A percentile compares a stretch with the other conserved stretches of the same genome.
phyloP scores from a whole-genome alignment of 148 eudicot genomes.

The Camellia lanceoleosa region DNA sequence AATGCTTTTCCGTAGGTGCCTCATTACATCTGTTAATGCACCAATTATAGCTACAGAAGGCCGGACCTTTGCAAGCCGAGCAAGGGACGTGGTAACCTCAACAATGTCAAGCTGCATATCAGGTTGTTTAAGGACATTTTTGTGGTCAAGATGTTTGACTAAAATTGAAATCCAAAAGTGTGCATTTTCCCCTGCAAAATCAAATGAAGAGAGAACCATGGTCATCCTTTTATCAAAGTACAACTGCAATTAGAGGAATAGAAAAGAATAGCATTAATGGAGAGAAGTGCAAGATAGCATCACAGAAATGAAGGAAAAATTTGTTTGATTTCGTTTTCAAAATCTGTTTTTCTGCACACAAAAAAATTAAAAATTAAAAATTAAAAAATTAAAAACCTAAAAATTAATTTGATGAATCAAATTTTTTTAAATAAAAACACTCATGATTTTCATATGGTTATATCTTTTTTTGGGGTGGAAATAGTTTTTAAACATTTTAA shows the following conservation, averaged over 20 bases:
- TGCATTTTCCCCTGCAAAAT: conserved; percentile 68
- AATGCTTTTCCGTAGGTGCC: conserved; percentile 92
- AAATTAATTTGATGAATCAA: no score
- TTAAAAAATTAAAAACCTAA: no score
- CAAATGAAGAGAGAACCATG: conserved; percentile 11
- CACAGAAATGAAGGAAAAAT: conserved; percentile 15
- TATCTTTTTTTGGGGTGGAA: no score
- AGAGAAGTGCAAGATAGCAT: background rate
- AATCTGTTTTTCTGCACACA: no score
- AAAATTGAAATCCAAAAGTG: conserved; percentile 74
- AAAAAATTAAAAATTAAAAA: no score
- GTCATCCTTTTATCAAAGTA: conserved; percentile 9
- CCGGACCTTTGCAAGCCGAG: conserved; percentile 57
- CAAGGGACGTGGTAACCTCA: conserved; percentile 66
- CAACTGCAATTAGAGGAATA: background rate
- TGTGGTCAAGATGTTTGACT: conserved; percentile 95
- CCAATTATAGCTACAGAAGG: conserved; percentile 77
- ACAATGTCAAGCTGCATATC: conserved; percentile 87
- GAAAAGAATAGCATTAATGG: background rate
- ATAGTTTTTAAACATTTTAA: no score
- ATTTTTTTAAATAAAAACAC: no score
- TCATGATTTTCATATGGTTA: no score
- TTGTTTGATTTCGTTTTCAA: conserved; percentile 70
- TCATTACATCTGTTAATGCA: conserved; percentile 79
- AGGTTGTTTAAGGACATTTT: conserved; percentile 78